Evolutionary conservation across 106 monocot species (phyloP), one percentile per base, ranked within the genome.

Genomic region (Triglochin maritima): DNA sequence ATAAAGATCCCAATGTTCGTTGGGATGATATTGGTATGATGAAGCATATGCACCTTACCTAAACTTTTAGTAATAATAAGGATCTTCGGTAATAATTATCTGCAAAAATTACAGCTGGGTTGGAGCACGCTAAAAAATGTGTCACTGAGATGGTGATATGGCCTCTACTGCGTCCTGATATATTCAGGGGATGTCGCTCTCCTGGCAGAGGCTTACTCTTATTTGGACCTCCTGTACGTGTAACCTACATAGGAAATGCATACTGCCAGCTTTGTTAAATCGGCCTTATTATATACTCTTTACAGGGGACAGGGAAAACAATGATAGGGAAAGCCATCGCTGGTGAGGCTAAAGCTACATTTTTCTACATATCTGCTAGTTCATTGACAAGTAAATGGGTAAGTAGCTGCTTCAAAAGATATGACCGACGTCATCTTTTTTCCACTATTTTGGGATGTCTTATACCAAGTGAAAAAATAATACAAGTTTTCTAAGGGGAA

Each of bases 311-410:
- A 47, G 96, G 91, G 47, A 98, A 92, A 79, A 98, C 96, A 72
- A 92, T 92, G 96, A 89, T 98, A 45, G 96, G 96, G 14, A 98
- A 98, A 75, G 91, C 96, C 2, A 98, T 98, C 77, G 96, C 96
- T 80, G 96, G 96, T 72, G 96, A 98, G 78, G 91, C 96, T 2
- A 98, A 92, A 79, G 88, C 98, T 58, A 98, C 92, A 10, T 92
- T 98, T 81, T 98, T 98, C 81, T 92, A 92, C 75, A 98, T 98
- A 72, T 92, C 98, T 63, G 91, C 92, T 44, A 92, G 98, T 83
- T 98, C 88, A 66, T 78, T 89, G 69, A 98, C 98, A 49, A 98
- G 98, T 79, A 98, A 98, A 76, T 98, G 92, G 98, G 98, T 92
- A 61, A 52, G 66, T 66, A 8, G 17, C 17, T 11, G 7, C 9